Percentiles rank a stretch among this genome's conserved stretches.
These are phyloP conservation scores for Leccinum arenicola DNA, from an alignment of 768 basidiomycete species.

Conservation along the genomic window DNA sequence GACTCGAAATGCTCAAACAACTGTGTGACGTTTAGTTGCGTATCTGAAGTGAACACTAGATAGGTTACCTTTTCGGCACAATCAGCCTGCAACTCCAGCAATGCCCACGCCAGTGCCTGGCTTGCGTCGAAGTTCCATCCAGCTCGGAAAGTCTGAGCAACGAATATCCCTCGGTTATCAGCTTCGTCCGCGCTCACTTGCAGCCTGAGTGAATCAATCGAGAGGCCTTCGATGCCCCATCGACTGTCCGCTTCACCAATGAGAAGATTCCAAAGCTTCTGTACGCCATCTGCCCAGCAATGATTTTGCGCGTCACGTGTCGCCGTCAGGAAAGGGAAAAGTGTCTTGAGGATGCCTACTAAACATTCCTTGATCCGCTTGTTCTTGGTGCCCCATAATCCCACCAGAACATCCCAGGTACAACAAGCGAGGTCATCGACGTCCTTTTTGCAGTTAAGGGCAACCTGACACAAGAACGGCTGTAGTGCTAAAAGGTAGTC, in stretches of 20 bases:
- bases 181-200: slow-evolving; percentile 32
- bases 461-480: slow-evolving; percentile 67
- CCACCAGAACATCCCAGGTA: slow-evolving; percentile 63
- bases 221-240: slow-evolving; percentile 63
- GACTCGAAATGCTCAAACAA: slow-evolving; percentile 65
- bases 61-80: slow-evolving; percentile 60
- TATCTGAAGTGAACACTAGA: background rate
- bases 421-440: slow-evolving; percentile 58
- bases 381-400: slow-evolving; percentile 79
- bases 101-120: slow-evolving; percentile 77
- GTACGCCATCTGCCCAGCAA: slow-evolving; percentile 47
- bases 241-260: slow-evolving; percentile 61
- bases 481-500: slow-evolving; percentile 71
- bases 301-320: slow-evolving; percentile 31
- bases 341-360: slow-evolving; percentile 62
- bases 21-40: slow-evolving; percentile 34
- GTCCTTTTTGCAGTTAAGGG: slow-evolving; percentile 65
- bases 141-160: slow-evolving; percentile 63
- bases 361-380: slow-evolving; percentile 75
- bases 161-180: slow-evolving; percentile 44
- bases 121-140: slow-evolving; percentile 68
- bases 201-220: slow-evolving; percentile 63
- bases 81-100: slow-evolving; percentile 78
- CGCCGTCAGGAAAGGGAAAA: slow-evolving; percentile 69
- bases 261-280: slow-evolving; percentile 53